Conservation (phyloP, 495 filamentous ascomycete genomes). For the Coniosporium apollinis region DNA sequence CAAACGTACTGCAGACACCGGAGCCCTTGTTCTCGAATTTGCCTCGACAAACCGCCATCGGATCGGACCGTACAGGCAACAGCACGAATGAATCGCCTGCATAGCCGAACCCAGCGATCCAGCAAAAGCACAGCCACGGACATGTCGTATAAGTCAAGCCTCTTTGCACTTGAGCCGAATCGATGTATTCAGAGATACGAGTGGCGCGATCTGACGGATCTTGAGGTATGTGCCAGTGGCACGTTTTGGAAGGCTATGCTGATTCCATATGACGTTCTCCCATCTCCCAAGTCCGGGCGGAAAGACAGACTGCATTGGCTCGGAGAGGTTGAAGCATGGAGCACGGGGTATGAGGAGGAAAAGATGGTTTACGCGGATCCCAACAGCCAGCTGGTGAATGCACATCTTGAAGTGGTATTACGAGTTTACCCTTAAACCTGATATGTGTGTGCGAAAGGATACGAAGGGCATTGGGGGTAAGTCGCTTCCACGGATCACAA, state of each 20-base stretch:
- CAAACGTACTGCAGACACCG: constrained; percentile 7
- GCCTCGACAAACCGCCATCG: constrained; percentile 4
- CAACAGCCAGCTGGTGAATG: constrained; percentile 1
- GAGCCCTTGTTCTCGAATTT: constrained; percentile 4
- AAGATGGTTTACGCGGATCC: constrained; percentile 1
- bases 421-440: background rate
- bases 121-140: constrained; percentile 21
- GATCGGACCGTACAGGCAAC: background rate
- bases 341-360: constrained; percentile 1
- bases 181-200: constrained; percentile 25
- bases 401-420: constrained; percentile 1
- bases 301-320: constrained; percentile 5
- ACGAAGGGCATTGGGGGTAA: constrained; percentile 1
- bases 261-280: constrained; percentile 1
- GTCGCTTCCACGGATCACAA: background rate
- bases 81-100: constrained; percentile 6
- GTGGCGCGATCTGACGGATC: constrained; percentile 23
- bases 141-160: constrained; percentile 27
- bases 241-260: constrained; percentile 26
- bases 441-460: constrained; percentile 1
- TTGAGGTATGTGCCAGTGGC: constrained; percentile 25
- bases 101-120: constrained; percentile 3
- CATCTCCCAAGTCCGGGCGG: constrained; percentile 1
- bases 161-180: constrained; percentile 28
- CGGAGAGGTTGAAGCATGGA: constrained; percentile 1